phyloP scores from a whole-genome alignment of 2,329 filamentous ascomycete genomes.

The Epichloe sp. region DNA sequence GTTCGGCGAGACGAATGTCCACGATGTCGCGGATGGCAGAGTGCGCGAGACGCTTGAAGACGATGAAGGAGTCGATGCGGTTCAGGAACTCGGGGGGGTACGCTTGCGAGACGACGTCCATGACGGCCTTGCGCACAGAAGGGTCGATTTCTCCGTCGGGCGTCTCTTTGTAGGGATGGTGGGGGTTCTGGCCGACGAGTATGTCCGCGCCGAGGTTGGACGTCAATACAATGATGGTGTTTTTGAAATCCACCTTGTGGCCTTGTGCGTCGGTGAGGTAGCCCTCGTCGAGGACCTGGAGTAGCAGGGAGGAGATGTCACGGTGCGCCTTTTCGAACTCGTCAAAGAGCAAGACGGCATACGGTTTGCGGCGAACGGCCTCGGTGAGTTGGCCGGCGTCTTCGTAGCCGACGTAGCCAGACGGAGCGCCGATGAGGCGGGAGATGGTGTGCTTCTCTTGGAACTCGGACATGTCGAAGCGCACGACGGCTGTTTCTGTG shows the following conservation, averaged over 20 bases:
- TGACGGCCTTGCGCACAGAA: conserved; percentile 64
- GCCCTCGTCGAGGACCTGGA: conserved; percentile 92
- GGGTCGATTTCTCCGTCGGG: conserved; percentile 56
- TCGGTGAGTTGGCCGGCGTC: conserved; percentile 94
- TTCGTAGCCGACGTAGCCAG: conserved; percentile 92
- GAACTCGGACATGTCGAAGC: conserved; percentile 97
- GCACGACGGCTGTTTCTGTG: conserved; percentile 76
- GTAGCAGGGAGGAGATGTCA: conserved; percentile 80
- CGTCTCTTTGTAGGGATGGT: conserved; percentile 50
- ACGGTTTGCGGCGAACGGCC: conserved; percentile 86
- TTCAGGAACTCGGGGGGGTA: conserved; percentile 94
- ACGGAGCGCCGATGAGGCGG: conserved; percentile 80
- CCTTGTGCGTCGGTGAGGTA: conserved; percentile 93
- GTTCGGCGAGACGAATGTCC: conserved; percentile 75
- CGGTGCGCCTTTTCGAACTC: conserved; percentile 97
- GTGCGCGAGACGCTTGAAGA: conserved; percentile 77
- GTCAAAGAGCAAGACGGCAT: conserved; percentile 88
- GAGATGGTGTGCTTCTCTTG: conserved; percentile 96
- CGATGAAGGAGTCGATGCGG: conserved; percentile 89
- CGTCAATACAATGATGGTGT: conserved; percentile 91
- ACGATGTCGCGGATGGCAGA: conserved; percentile 80
- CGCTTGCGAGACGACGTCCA: conserved; percentile 65
- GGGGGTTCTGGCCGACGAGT: conserved; percentile 60
- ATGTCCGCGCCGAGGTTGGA: conserved; percentile 91
- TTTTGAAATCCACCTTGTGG: conserved; percentile 92